These are phyloP conservation scores for Rhododendron kiyosumense DNA, from an alignment of 148 eudicot species.

Conservation along the genomic window DNA sequence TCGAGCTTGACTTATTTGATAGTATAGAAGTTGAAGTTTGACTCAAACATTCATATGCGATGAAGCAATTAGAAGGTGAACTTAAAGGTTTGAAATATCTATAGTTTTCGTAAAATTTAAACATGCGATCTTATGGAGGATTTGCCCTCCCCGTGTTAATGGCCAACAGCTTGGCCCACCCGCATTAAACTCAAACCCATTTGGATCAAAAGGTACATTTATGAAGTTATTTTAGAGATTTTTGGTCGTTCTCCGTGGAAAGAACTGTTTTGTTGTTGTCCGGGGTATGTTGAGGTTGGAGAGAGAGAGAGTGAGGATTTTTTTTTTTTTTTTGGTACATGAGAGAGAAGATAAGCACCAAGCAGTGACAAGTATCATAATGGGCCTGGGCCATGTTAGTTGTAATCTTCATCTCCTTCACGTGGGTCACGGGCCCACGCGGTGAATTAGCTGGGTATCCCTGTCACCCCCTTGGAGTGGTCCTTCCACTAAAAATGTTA, in stretches of 20 bases:
- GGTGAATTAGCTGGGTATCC: neutral
- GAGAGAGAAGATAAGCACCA: neutral
- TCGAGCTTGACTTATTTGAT: no score
- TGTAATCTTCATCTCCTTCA: neutral
- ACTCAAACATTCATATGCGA: neutral
- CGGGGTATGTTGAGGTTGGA: neutral
- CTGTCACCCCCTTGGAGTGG: neutral
- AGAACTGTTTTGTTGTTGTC: neutral
- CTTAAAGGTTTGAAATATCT: neutral
- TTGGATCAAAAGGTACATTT: neutral
- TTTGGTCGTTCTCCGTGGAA: neutral
- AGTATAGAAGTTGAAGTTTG: neutral
- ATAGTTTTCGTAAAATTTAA: no score
- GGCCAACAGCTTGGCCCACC: no score
- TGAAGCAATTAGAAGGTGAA: neutral
- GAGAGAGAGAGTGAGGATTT: neutral
- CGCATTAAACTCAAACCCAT: neutral
- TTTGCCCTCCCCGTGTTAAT: no score
- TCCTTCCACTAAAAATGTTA: neutral
- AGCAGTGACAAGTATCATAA: neutral
- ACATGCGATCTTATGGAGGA: no score
- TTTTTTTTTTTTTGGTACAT: neutral
- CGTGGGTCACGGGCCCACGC: neutral
- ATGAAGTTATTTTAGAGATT: neutral
- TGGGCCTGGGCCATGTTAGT: neutral